phyloP scores from a whole-genome alignment of 441 rosid genomes.

The Erysimum pusillum region DNA sequence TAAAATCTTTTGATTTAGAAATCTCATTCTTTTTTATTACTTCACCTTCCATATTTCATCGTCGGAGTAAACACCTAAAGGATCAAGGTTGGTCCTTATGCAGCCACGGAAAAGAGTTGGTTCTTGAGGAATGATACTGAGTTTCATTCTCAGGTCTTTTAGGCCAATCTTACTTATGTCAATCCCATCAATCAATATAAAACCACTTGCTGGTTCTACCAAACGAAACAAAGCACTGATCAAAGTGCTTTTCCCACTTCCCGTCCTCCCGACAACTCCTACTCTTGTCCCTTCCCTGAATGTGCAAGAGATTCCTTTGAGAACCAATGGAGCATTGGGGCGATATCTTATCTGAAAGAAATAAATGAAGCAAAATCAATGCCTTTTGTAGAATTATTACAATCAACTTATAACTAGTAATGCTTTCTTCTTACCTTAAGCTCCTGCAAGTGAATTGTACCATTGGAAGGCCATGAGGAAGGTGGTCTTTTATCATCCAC shows the following conservation, averaged over 20 bases:
- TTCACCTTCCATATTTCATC: constrained; percentile 83
- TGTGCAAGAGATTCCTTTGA: constrained; percentile 87
- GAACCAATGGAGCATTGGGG: constrained; percentile 76
- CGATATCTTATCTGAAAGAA: constrained; percentile 76
- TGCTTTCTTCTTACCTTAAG: constrained; percentile 60
- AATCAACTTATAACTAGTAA: constrained; percentile 7
- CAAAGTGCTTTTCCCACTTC: constrained; percentile 91
- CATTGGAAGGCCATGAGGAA: constrained; percentile 79
- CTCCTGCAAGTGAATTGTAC: constrained; percentile 79
- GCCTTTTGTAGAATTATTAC: not conserved
- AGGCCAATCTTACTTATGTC: constrained; percentile 80
- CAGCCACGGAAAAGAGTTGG: constrained; percentile 86
- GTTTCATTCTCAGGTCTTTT: constrained; percentile 83
- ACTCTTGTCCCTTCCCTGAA: constrained; percentile 79
- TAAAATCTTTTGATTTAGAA: not conserved
- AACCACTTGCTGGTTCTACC: constrained; percentile 82
- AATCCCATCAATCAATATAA: constrained; percentile 71
- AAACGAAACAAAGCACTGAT: constrained; percentile 88
- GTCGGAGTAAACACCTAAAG: constrained; percentile 78
- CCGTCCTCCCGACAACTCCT: constrained; percentile 90
- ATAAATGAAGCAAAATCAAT: not conserved
- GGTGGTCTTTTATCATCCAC: constrained; percentile 71
- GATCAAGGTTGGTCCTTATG: constrained; percentile 82
- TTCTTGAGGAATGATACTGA: constrained; percentile 94
- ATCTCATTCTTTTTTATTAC: not conserved